phyloP scores from a whole-genome alignment of 164 flowering plant genomes.

The Protea cynaroides region DNA sequence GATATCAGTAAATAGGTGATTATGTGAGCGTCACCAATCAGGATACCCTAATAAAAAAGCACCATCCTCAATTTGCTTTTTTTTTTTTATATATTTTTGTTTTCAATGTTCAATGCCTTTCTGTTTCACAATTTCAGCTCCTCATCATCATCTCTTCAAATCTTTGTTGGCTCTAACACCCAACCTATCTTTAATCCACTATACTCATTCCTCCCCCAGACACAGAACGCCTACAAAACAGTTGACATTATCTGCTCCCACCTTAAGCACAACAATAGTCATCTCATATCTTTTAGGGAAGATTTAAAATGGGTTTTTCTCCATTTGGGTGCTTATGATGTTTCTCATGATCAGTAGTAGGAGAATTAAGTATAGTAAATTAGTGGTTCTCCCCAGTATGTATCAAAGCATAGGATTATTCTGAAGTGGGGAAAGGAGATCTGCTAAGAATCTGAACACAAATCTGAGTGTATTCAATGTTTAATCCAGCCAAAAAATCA shows the following conservation, averaged over 20 bases:
- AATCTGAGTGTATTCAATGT: too few species aligned
- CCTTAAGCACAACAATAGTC: constrained; percentile 34
- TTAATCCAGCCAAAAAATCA: too few species aligned
- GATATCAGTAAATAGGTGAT: too few species aligned
- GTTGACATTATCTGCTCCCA: constrained; percentile 53
- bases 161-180: constrained; percentile 2
- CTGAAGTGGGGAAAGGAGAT: too few species aligned
- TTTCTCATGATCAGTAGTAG: too few species aligned
- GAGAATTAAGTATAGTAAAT: too few species aligned
- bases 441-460: too few species aligned
- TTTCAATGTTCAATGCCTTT: neutral
- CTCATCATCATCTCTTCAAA: constrained; percentile 24
- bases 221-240: constrained; percentile 52
- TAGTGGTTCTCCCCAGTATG: too few species aligned
- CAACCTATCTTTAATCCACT: constrained; percentile 38
- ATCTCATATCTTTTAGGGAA: constrained; percentile 19
- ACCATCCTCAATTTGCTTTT: too few species aligned
- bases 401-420: too few species aligned
- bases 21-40: too few species aligned
- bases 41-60: too few species aligned
- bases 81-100: neutral
- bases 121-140: neutral
- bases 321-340: constrained; percentile 46
- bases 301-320: constrained; percentile 39
- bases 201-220: constrained; percentile 52